Conservation (phyloP, 345 rosid species). For the Mercurialis annua region DNA sequence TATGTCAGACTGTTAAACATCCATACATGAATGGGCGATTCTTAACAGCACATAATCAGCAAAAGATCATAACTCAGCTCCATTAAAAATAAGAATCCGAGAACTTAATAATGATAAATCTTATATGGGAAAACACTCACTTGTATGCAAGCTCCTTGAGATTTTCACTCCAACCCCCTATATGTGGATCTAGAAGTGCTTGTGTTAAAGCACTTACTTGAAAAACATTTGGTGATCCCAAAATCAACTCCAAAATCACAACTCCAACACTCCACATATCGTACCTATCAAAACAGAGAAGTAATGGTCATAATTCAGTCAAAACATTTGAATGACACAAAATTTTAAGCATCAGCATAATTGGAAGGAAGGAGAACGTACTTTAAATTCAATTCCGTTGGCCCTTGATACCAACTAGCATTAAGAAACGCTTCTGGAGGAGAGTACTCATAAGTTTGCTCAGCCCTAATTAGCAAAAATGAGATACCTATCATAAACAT, state of each 20-base stretch:
- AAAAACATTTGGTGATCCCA: conserved; percentile 88
- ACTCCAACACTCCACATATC: conserved; percentile 99
- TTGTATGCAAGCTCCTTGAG: conserved; percentile 86
- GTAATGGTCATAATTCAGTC: conserved; percentile 1
- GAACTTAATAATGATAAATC: not conserved
- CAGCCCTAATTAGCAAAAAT: conserved; percentile 51
- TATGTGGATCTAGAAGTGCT: conserved; percentile 74
- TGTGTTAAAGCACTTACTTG: conserved; percentile 65
- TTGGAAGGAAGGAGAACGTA: conserved; percentile 32
- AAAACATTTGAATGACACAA: not conserved
- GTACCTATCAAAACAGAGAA: conserved; percentile 43
- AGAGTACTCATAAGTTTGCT: conserved; percentile 78
- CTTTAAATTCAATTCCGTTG: conserved; percentile 52
- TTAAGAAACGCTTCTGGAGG: conserved; percentile 89
- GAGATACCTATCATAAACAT: not conserved
- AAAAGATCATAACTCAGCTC: not conserved
- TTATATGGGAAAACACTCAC: conserved; percentile 38
- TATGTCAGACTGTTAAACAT: not conserved
- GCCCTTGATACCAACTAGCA: conserved; percentile 74
- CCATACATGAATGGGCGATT: not conserved
- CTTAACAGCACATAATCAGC: not conserved
- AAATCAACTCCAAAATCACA: conserved; percentile 82
- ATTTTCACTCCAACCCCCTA: conserved; percentile 80
- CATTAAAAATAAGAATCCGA: not conserved
- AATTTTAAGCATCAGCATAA: not conserved